phyloP scores from a whole-genome alignment of 2,329 filamentous ascomycete species.

The Sporothrix luriei region DNA sequence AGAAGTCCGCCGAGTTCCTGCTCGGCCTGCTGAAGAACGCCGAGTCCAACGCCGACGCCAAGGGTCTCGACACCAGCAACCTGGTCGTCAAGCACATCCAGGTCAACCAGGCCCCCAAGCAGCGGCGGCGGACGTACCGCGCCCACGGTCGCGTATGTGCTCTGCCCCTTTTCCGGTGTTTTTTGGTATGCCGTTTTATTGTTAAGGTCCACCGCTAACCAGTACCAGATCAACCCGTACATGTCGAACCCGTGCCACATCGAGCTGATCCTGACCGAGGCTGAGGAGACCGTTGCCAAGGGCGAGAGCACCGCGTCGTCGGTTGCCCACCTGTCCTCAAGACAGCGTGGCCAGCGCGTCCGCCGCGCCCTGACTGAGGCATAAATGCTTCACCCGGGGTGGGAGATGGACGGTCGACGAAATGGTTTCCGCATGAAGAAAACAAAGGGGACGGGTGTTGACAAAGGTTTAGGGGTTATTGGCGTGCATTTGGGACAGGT shows the following conservation, averaged over 20 bases:
- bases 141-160: constrained; percentile 97
- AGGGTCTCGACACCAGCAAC: constrained; percentile 96
- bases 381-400: constrained; percentile 45
- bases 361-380: constrained; percentile 67
- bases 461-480: constrained; percentile 24
- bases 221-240: constrained; percentile 93
- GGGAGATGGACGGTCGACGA: constrained; percentile 6
- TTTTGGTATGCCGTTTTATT: not conserved
- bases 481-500: constrained; percentile 29
- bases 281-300: constrained; percentile 94
- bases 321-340: constrained; percentile 75
- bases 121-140: constrained; percentile 98
- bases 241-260: constrained; percentile 99
- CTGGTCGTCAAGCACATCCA: constrained; percentile 99
- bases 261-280: constrained; percentile 99
- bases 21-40: constrained; percentile 97
- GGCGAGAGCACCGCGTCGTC: constrained; percentile 67
- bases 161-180: not conserved
- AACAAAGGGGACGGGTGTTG: constrained; percentile 2
- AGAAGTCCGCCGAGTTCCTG: constrained; percentile 98
- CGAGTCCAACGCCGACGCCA: constrained; percentile 94
- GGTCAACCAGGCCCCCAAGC: constrained; percentile 99
- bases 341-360: constrained; percentile 79
- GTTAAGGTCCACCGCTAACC: constrained; percentile 8
- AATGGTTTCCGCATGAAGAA: constrained; percentile 1